These are phyloP conservation scores for Chalciporus chontae DNA, from an alignment of 768 basidiomycete genomes.

Conservation along the genomic window DNA sequence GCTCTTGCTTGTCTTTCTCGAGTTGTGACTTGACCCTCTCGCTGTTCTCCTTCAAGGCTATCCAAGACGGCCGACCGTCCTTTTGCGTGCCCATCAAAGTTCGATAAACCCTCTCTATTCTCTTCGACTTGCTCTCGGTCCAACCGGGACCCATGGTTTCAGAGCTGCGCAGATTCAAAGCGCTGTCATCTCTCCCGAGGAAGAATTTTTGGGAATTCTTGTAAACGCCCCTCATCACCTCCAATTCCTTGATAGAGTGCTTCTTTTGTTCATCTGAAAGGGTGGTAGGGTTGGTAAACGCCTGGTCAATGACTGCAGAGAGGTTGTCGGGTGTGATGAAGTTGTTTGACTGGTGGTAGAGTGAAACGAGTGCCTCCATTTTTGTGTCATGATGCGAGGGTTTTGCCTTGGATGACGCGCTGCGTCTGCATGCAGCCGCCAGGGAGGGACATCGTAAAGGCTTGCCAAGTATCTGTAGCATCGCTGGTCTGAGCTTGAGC, in stretches of 20 bases:
- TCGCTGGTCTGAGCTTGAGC: slow-evolving; percentile 1
- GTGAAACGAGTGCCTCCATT: slow-evolving; percentile 69
- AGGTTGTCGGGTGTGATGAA: slow-evolving; percentile 75
- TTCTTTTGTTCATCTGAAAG: slow-evolving; percentile 15
- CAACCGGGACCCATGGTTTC: slow-evolving; percentile 31
- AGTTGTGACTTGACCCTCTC: slow-evolving; percentile 18
- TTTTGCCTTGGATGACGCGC: slow-evolving; percentile 20
- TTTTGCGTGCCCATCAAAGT: slow-evolving; percentile 27
- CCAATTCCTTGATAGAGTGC: slow-evolving; percentile 14
- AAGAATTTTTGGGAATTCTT: slow-evolving; percentile 21
- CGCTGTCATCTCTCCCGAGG: slow-evolving; percentile 25
- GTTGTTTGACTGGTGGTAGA: slow-evolving; percentile 72
- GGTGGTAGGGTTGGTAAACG: slow-evolving; percentile 40
- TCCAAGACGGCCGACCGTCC: slow-evolving; percentile 32
- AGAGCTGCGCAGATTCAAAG: background rate
- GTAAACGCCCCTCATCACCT: slow-evolving; percentile 10
- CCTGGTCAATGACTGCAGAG: slow-evolving; percentile 57
- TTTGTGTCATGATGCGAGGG: slow-evolving; percentile 26
- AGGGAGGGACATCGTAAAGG: slow-evolving; percentile 6
- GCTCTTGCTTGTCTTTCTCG: slow-evolving; percentile 7
- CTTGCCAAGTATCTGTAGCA: slow-evolving; percentile 10
- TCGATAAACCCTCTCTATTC: slow-evolving; percentile 23
- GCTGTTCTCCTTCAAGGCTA: slow-evolving; percentile 29
- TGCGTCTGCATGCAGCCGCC: slow-evolving; percentile 11
- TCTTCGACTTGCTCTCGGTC: slow-evolving; percentile 25